Evolutionary conservation across 345 rosid genomes (phyloP).

Genomic region (Luvunga scandens): DNA sequence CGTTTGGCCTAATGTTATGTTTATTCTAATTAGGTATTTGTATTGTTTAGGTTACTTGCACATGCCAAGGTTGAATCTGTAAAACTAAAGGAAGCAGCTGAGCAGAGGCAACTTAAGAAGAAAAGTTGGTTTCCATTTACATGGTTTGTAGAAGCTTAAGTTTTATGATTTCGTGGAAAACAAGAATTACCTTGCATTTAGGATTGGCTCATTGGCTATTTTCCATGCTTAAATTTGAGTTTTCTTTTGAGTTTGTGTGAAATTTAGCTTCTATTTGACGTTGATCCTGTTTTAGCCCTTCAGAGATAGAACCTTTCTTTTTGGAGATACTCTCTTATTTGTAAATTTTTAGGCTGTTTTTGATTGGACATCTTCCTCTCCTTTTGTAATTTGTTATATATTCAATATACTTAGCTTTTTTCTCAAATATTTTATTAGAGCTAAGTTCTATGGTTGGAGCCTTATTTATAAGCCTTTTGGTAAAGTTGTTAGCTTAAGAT

Average conservation of each 20-base stretch:
- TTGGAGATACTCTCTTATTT: too few species aligned
- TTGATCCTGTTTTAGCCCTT: too few species aligned
- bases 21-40: slow-evolving; percentile 14
- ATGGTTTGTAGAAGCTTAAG: slow-evolving; percentile 52
- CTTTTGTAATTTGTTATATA: too few species aligned
- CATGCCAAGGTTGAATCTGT: slow-evolving; percentile 98
- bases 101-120: slow-evolving; percentile 68
- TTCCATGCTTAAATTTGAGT: neutral
- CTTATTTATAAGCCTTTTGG: neutral
- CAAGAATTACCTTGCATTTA: slow-evolving; percentile 9
- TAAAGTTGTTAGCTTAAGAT: neutral
- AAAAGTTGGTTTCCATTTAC: slow-evolving; percentile 85
- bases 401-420: too few species aligned
- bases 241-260: slow-evolving; percentile 5
- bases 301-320: too few species aligned
- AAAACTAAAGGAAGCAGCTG: slow-evolving; percentile 90
- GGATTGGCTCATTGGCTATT: slow-evolving; percentile 2
- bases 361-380: too few species aligned
- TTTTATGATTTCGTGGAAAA: slow-evolving; percentile 8
- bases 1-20: neutral
- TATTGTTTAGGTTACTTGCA: slow-evolving; percentile 77
- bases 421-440: neutral
- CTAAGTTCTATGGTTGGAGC: neutral
- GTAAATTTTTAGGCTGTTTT: too few species aligned
- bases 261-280: slow-evolving; percentile 6